Evolutionary conservation across 2,329 filamentous ascomycete genomes (phyloP).

Genomic region (Ceratocystis smalleyi): DNA sequence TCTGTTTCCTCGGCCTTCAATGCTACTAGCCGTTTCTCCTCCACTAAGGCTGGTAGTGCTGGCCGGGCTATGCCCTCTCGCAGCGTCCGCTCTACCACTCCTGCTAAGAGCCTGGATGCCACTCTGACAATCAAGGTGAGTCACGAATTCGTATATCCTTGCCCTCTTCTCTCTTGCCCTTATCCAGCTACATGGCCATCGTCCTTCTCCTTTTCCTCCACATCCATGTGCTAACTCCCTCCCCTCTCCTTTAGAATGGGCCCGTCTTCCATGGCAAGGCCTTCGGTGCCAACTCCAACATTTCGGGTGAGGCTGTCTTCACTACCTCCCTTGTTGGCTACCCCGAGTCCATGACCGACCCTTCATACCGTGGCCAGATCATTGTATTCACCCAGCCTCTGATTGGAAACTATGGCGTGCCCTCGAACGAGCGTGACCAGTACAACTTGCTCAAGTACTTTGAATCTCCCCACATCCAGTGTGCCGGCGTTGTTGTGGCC

Average conservation of each 20-base stretch:
- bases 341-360: constrained; percentile 84
- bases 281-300: constrained; percentile 90
- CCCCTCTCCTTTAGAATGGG: constrained; percentile 47
- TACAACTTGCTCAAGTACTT: constrained; percentile 93
- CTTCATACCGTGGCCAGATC: constrained; percentile 84
- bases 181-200: background rate
- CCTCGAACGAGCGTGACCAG: constrained; percentile 68
- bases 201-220: background rate
- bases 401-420: constrained; percentile 97
- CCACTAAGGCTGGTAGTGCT: constrained; percentile 44
- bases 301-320: constrained; percentile 96
- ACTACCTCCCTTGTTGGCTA: constrained; percentile 96
- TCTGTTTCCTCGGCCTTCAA: constrained; percentile 23
- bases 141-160: background rate
- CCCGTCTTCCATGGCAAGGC: constrained; percentile 93
- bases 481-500: constrained; percentile 85
- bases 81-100: constrained; percentile 12
- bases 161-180: background rate
- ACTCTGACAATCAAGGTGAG: constrained; percentile 83
- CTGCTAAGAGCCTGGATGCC: constrained; percentile 47
- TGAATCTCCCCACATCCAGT: constrained; percentile 94
- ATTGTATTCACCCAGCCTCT: constrained; percentile 95
- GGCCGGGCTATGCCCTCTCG: constrained; percentile 42
- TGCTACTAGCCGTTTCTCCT: constrained; percentile 20
- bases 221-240: constrained; percentile 17